A percentile compares a stretch with the other conserved stretches of the same genome.
Evolutionary conservation across 1,139 yeast species (phyloP).

Genomic region (Nakaseomyces nivariensis): DNA sequence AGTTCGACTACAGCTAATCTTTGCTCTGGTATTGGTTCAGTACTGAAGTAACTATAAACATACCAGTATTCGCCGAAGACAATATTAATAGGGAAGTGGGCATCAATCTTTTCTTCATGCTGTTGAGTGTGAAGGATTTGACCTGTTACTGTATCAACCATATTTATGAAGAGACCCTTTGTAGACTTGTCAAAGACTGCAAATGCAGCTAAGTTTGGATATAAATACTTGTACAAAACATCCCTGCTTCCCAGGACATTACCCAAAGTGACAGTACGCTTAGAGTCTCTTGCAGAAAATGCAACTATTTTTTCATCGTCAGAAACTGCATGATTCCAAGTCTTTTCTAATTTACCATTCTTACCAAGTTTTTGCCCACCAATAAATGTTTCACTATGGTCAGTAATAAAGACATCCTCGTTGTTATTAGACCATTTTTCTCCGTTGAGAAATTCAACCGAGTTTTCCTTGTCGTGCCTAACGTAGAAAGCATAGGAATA

Average conservation of each 20-base stretch:
- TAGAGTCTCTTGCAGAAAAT: slow-evolving; percentile 33
- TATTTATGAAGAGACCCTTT: slow-evolving; percentile 34
- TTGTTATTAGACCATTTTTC: not conserved
- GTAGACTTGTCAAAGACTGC: slow-evolving; percentile 35
- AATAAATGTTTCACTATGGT: slow-evolving; percentile 18
- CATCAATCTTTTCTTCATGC: slow-evolving; percentile 33
- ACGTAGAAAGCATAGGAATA: slow-evolving; percentile 1
- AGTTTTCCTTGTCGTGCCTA: slow-evolving; percentile 1
- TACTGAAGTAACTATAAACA: slow-evolving; percentile 53
- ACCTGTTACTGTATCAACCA: slow-evolving; percentile 68
- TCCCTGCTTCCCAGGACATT: slow-evolving; percentile 58
- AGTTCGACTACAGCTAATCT: slow-evolving; percentile 67
- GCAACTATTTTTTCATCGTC: slow-evolving; percentile 33
- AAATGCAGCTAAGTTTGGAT: slow-evolving; percentile 57
- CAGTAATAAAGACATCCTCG: slow-evolving; percentile 15
- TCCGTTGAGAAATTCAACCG: slow-evolving; percentile 2
- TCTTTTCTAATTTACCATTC: slow-evolving; percentile 17
- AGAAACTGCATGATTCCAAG: slow-evolving; percentile 28
- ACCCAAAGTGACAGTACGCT: slow-evolving; percentile 56
- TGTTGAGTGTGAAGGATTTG: slow-evolving; percentile 42
- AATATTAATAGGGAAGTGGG: slow-evolving; percentile 39
- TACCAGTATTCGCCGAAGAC: slow-evolving; percentile 80
- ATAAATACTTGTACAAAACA: slow-evolving; percentile 74
- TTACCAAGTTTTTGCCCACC: slow-evolving; percentile 22
- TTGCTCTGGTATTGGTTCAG: slow-evolving; percentile 38